Evolutionary conservation across 2,329 filamentous ascomycete genomes (phyloP), one percentile per base, ranked within the genome.

Genomic region (Ascochyta lentis): DNA sequence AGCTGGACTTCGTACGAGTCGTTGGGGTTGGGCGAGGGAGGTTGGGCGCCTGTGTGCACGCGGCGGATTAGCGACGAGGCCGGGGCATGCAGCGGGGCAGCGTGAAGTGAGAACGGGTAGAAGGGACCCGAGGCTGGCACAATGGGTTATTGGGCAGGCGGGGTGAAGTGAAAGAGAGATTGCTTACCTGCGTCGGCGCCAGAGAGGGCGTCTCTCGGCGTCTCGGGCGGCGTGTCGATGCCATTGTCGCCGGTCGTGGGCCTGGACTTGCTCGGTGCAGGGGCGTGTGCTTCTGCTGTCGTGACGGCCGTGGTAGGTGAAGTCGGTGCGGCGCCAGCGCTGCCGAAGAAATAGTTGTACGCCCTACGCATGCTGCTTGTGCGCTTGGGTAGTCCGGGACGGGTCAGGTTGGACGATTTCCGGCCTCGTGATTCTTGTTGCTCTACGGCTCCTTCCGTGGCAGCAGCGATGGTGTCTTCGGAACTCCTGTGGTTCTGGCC

Each of bases 331-430:
- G 66, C 63, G 37, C 59, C 61, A 6, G 66, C 59, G 38, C 65
- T 67, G 42, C 73, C 73, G 55, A 77, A 77, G 47, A 77, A 76
- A 57, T 76, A 77, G 61, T 75, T 74, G 67, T 76, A 76, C 9
- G 73, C 73, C 54, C 74, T 67, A 58, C 68, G 67, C 74, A 77
- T 77, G 45, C 72, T 76, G 74, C 69, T 73, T 24, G 66, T 70
- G 26, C 73, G 70, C 54, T 73, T 74, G 52, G 70, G 72, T 19
- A 74, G 61, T 59, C 67, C 67, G n/a, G 72, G 72, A 44, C 72
- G 68, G 45, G 59, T 54, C 43, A 66, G 66, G 34, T 40, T 68
- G 10, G 68, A 67, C 29, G 72, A 74, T 54, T 67, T 70, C 19
- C 73, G 71, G 52, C 71, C 70, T 66, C 69, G 58, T 43, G 69